Percentiles rank a stretch among this genome's conserved stretches.
phyloP scores from a whole-genome alignment of 2,329 filamentous ascomycete genomes.

The Ophioceras dolichostomum region DNA sequence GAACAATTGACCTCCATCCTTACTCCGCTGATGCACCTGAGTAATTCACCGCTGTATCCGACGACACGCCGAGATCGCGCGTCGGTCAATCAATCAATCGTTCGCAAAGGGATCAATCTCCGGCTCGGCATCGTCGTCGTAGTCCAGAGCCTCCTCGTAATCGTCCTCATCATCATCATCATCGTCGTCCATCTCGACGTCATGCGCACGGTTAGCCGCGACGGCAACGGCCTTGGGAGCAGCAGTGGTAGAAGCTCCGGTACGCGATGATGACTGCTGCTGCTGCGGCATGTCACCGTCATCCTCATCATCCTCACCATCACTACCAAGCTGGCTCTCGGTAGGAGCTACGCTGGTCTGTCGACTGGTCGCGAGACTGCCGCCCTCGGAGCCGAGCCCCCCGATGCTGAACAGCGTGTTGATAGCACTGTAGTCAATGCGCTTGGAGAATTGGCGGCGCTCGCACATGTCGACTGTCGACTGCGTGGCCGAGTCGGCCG shows the following conservation, averaged over 20 bases:
- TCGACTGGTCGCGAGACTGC: conserved; percentile 25
- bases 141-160: conserved; percentile 6
- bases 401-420: conserved; percentile 37
- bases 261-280: conserved; percentile 7
- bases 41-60: too few relatives aligned
- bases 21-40: too few relatives aligned
- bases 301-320: conserved; percentile 1
- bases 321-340: not conserved
- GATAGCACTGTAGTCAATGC: conserved; percentile 62
- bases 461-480: conserved; percentile 60
- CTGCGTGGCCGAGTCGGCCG: conserved; percentile 56
- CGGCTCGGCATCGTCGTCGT: conserved; percentile 1
- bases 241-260: too few relatives aligned
- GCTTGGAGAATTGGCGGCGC: conserved; percentile 56
- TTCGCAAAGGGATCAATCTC: not conserved
- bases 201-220: conserved; percentile 7
- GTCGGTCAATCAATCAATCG: not conserved
- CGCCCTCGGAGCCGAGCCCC: conserved; percentile 34
- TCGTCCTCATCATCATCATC: conserved; percentile 4
- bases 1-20: too few relatives aligned
- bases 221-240: too few relatives aligned
- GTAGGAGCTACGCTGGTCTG: conserved; percentile 18
- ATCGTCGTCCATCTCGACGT: conserved; percentile 3
- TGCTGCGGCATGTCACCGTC: conserved; percentile 6
- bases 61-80: too few relatives aligned